Conservation (phyloP, 2,329 filamentous ascomycete genomes). For the Scytalidium lignicola region DNA sequence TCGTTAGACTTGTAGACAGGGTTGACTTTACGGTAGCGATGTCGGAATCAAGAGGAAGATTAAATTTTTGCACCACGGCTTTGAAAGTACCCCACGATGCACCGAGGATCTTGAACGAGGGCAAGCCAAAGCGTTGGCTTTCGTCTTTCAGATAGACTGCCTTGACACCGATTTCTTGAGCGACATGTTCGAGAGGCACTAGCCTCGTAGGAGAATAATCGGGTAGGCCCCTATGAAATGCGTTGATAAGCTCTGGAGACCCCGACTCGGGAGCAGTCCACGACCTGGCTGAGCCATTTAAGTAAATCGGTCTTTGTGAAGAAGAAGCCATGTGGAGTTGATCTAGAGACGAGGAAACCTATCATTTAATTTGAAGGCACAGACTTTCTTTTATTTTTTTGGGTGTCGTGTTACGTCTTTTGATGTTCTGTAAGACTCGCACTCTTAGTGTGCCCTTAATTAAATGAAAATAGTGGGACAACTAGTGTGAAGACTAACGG, state of each 20-base stretch:
- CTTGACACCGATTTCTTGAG: slow-evolving; percentile 50
- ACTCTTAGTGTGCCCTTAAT: no score
- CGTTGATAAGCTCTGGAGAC: not conserved
- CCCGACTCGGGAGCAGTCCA: not conserved
- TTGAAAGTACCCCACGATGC: slow-evolving; percentile 68
- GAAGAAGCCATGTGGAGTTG: no score
- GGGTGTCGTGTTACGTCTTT: no score
- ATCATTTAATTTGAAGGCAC: no score
- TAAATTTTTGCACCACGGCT: slow-evolving; percentile 43
- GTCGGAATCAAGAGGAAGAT: slow-evolving; percentile 35
- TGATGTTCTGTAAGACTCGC: no score
- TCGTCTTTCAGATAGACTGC: slow-evolving; percentile 68
- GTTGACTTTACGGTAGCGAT: slow-evolving; percentile 37
- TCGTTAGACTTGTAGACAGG: slow-evolving; percentile 25
- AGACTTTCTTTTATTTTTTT: no score
- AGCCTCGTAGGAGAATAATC: slow-evolving; percentile 52
- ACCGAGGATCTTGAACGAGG: slow-evolving; percentile 76
- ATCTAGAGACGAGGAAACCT: no score
- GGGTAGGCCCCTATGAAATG: slow-evolving; percentile 55
- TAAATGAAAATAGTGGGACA: no score
- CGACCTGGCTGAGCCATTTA: not conserved
- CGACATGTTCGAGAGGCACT: slow-evolving; percentile 45
- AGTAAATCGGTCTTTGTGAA: not conserved
- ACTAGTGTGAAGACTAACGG: no score
- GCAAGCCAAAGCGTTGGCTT: slow-evolving; percentile 60